Evolutionary conservation across 345 rosid genomes (phyloP).

Genomic region (Clausena lansium): DNA sequence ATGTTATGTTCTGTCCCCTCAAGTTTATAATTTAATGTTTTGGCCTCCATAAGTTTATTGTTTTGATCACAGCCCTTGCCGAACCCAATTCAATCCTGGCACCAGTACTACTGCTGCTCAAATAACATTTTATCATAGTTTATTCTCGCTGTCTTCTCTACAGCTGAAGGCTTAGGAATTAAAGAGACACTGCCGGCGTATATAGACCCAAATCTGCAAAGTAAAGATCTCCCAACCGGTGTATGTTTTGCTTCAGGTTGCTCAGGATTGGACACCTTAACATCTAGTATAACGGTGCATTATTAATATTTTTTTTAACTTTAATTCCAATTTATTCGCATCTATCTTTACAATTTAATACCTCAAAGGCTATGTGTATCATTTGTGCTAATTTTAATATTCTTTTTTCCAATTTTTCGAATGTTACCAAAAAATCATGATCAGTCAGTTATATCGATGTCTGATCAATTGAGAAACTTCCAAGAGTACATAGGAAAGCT

Average conservation of each 20-base stretch:
- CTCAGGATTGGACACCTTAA: constrained; percentile 33
- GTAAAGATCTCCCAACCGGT: constrained; percentile 28
- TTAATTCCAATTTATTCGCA: too few species aligned
- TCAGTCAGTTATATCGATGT: not conserved
- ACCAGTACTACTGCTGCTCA: not conserved
- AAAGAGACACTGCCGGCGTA: constrained; percentile 31
- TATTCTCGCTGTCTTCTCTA: not conserved
- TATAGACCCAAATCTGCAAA: constrained; percentile 25
- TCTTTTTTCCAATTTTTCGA: too few species aligned
- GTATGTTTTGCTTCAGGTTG: constrained; percentile 43
- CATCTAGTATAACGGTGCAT: constrained; percentile 3
- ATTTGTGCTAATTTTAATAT: too few species aligned
- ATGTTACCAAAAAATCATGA: too few species aligned
- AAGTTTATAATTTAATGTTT: too few species aligned
- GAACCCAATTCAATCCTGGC: too few species aligned
- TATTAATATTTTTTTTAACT: not conserved
- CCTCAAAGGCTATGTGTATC: too few species aligned
- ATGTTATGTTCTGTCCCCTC: too few species aligned
- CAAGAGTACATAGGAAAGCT: constrained; percentile 19
- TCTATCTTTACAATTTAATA: not conserved
- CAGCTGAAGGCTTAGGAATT: constrained; percentile 32
- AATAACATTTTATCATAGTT: too few species aligned
- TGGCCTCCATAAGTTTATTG: too few species aligned
- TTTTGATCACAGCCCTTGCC: too few species aligned
- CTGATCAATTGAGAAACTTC: constrained; percentile 13